A percentile compares a stretch with the other conserved stretches of the same genome.
Evolutionary conservation across 1,284 basidiomycete genomes (phyloP).

Genomic region (Rhodotorula sp.): DNA sequence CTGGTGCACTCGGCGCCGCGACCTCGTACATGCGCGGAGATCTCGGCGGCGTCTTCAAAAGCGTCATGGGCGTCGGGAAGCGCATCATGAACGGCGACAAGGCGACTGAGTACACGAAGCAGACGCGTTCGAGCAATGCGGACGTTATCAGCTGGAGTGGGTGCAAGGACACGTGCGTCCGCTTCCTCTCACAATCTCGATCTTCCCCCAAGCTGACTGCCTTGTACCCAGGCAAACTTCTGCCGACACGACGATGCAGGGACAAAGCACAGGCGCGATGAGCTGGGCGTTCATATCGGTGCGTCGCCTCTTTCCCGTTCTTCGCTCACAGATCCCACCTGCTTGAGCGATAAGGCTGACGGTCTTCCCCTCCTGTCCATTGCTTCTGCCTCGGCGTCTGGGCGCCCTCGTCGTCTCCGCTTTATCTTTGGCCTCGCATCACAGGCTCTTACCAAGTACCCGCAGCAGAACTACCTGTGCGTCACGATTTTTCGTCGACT

Average conservation of each 20-base stretch:
- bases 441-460: constrained; percentile 42
- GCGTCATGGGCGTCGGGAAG: constrained; percentile 49
- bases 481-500: background rate
- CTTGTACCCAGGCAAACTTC: constrained; percentile 28
- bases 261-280: constrained; percentile 42
- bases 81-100: constrained; percentile 49
- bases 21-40: constrained; percentile 52
- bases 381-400: no score
- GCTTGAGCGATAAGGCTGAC: no score
- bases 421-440: background rate
- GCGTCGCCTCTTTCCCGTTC: no score
- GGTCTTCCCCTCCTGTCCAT: no score
- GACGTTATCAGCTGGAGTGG: constrained; percentile 51
- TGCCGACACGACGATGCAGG: constrained; percentile 51
- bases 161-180: constrained; percentile 22
- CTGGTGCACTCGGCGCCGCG: constrained; percentile 46
- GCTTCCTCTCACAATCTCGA: no score
- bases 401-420: background rate
- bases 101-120: constrained; percentile 46
- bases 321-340: no score
- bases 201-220: no score
- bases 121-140: constrained; percentile 42
- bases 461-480: constrained; percentile 70
- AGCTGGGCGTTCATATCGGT: constrained; percentile 32
- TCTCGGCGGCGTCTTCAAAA: constrained; percentile 48